Conservation (phyloP, 106 monocot species). For the Allium cepa region DNA sequence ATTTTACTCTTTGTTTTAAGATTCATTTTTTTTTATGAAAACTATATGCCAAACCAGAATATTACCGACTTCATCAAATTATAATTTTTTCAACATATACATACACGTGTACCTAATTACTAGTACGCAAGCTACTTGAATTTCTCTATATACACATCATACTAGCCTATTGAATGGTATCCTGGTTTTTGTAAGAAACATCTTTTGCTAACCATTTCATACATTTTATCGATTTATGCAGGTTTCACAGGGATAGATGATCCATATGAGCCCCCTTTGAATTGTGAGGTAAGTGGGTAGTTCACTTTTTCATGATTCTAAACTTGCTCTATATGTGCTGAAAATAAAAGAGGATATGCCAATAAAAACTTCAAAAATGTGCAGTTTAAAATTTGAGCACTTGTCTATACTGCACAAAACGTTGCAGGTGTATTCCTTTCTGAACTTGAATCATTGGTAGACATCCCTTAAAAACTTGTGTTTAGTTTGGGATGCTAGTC, state of each 20-base stretch:
- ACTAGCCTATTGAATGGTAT: no score
- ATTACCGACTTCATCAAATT: not conserved
- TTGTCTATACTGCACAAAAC: no score
- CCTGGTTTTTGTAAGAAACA: no score
- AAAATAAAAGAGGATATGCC: not conserved
- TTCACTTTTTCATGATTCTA: not conserved
- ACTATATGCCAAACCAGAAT: not conserved
- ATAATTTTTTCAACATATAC: not conserved
- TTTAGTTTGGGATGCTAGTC: no score
- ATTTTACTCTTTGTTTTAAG: no score
- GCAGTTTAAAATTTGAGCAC: not conserved
- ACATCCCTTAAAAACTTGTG: no score
- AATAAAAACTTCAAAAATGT: not conserved
- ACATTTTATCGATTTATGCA: slow-evolving; percentile 12
- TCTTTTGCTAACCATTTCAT: not conserved
- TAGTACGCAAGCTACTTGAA: no score
- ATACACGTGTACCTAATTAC: not conserved
- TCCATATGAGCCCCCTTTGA: slow-evolving; percentile 79
- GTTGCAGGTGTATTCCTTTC: no score
- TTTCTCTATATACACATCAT: no score
- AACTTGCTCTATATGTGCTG: not conserved
- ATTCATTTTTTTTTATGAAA: no score
- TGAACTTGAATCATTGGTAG: no score
- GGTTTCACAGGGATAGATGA: slow-evolving; percentile 96
- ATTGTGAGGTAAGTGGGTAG: slow-evolving; percentile 61